Conservation (phyloP, 441 rosid genomes). For the Daphne laureola region DNA sequence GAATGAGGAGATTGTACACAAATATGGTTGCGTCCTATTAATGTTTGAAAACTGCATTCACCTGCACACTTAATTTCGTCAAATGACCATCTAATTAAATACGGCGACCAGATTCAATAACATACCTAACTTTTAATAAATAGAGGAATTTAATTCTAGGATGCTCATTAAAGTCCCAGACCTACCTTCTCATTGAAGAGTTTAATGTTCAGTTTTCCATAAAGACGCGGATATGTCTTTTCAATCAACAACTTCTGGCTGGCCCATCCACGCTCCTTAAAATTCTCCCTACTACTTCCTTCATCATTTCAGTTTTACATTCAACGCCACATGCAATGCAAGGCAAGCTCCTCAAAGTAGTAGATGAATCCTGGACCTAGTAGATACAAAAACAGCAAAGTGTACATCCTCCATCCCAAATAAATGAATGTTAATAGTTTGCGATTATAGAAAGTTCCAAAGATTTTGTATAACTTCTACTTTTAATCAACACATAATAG, state of each 20-base stretch:
- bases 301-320: no score
- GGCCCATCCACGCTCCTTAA: no score
- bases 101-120: conserved; percentile 29
- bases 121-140: conserved; percentile 37
- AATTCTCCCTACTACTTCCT: no score
- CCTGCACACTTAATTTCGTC: conserved; percentile 22
- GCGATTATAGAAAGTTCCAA: no score
- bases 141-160: conserved; percentile 24
- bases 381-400: no score
- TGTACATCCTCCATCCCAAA: no score
- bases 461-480: no score
- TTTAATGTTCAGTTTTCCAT: conserved; percentile 12
- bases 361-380: no score
- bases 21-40: conserved; percentile 38
- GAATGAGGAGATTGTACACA: conserved; percentile 11
- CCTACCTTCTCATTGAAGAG: conserved; percentile 17
- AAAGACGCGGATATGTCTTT: neutral
- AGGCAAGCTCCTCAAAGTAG: no score
- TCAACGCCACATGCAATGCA: no score
- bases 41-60: conserved; percentile 46
- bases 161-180: conserved; percentile 21
- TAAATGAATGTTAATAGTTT: no score
- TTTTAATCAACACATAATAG: no score
- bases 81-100: conserved; percentile 29
- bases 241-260: neutral